Evolutionary conservation across 805 yeast genomes (phyloP).

Genomic region (Saccharomycopsis fermentans): DNA sequence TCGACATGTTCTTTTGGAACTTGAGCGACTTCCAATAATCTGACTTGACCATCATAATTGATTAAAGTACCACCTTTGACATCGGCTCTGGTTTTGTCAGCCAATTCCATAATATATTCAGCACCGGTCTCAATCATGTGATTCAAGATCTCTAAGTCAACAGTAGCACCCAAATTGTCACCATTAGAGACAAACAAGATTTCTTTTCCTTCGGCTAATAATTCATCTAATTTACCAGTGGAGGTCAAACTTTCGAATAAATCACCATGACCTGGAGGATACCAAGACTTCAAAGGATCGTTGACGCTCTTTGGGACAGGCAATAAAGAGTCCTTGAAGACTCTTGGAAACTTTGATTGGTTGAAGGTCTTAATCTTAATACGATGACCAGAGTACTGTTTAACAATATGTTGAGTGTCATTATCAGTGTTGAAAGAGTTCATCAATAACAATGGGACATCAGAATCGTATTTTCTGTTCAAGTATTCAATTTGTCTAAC

Average conservation of each 20-base stretch:
- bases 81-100: conserved; percentile 98
- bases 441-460: conserved; percentile 94
- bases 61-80: conserved; percentile 99
- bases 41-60: conserved; percentile 88
- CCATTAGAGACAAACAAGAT: conserved; percentile 92
- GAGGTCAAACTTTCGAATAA: conserved; percentile 81
- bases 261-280: conserved; percentile 99
- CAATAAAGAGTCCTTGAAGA: conserved; percentile 86
- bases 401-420: conserved; percentile 90
- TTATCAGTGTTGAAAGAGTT: conserved; percentile 96
- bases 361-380: conserved; percentile 91
- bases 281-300: conserved; percentile 85
- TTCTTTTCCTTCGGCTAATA: conserved; percentile 90
- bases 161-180: conserved; percentile 98
- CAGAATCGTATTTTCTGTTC: conserved; percentile 81
- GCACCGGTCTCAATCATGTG: conserved; percentile 89
- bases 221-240: conserved; percentile 85
- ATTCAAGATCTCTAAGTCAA: conserved; percentile 77
- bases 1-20: conserved; percentile 98
- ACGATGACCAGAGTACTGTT: conserved; percentile 94
- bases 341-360: conserved; percentile 96
- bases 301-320: conserved; percentile 73
- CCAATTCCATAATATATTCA: conserved; percentile 96
- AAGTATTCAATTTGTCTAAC: conserved; percentile 96
- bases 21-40: conserved; percentile 93